A percentile compares a stretch with the other conserved stretches of the same genome.
phyloP scores from a whole-genome alignment of 2,329 filamentous ascomycete genomes.

The Phyllosticta citriasiana region DNA sequence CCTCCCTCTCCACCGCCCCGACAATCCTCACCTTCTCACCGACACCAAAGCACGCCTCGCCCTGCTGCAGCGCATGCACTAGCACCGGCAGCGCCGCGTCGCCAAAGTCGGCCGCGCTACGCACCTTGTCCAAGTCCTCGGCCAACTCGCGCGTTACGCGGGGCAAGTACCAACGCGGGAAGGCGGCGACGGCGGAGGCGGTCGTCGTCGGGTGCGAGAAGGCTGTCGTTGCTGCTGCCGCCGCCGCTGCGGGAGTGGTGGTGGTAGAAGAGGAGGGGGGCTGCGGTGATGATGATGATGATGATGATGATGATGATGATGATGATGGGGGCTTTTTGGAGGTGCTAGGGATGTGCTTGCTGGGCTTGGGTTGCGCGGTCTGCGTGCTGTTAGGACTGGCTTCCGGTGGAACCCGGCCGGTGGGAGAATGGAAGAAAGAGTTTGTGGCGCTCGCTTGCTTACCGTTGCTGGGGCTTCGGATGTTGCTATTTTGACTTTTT shows the following conservation, averaged over 20 bases:
- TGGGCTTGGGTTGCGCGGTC: background rate
- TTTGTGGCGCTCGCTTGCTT: background rate
- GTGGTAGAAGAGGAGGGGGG: background rate
- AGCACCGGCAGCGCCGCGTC: slow-evolving; percentile 53
- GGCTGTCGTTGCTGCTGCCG: background rate
- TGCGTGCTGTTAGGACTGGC: background rate
- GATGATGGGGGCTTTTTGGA: background rate
- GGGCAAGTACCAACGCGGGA: slow-evolving; percentile 59
- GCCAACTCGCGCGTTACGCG: slow-evolving; percentile 60
- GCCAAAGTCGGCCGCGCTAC: slow-evolving; percentile 61
- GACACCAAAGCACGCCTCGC: slow-evolving; percentile 49
- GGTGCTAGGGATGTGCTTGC: background rate
- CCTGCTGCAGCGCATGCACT: slow-evolving; percentile 59
- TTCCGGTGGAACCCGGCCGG: no score
- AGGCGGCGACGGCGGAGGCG: slow-evolving; percentile 22
- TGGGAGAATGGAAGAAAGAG: no score
- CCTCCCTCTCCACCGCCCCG: slow-evolving; percentile 9
- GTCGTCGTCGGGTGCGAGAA: background rate
- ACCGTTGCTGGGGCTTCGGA: background rate
- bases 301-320: background rate
- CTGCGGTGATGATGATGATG: background rate
- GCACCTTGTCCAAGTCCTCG: slow-evolving; percentile 63
- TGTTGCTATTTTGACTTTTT: background rate
- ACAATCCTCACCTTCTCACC: slow-evolving; percentile 40
- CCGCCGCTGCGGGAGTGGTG: background rate